A percentile compares a stretch with the other conserved stretches of the same genome.
These are phyloP conservation scores for Alternaria incomplexa DNA, from an alignment of 2,329 filamentous ascomycete species.

Conservation along the genomic window DNA sequence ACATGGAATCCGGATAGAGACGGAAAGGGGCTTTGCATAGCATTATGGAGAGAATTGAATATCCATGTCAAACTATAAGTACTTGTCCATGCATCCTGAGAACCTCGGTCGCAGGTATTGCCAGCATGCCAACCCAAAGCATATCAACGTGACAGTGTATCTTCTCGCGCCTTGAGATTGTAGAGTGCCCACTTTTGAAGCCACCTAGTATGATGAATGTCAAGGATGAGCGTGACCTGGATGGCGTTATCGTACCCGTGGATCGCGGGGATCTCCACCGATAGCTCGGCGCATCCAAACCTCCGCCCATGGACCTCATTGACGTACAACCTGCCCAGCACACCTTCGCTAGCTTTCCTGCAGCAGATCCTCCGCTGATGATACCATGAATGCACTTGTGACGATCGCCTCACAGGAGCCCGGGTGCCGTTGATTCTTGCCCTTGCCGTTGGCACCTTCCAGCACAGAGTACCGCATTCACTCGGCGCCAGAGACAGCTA, in stretches of 20 bases:
- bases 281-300: slow-evolving; percentile 17
- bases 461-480: slow-evolving; percentile 20
- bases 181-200: not conserved
- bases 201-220: not conserved
- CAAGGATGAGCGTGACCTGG: slow-evolving; percentile 1
- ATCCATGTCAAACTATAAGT: not conserved
- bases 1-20: not conserved
- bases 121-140: not conserved
- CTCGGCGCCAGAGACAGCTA: slow-evolving; percentile 15
- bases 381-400: slow-evolving; percentile 41
- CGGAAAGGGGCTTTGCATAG: slow-evolving; percentile 5
- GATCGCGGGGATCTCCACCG: slow-evolving; percentile 15
- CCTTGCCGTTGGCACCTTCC: slow-evolving; percentile 17
- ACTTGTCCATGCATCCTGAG: not conserved
- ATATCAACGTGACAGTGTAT: not conserved
- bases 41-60: not conserved
- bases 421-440: slow-evolving; percentile 38
- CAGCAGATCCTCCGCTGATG: slow-evolving; percentile 6
- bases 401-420: slow-evolving; percentile 22
- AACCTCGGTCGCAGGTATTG: not conserved
- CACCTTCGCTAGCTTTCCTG: slow-evolving; percentile 6
- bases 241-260: slow-evolving; percentile 15
- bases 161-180: not conserved
- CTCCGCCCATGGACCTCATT: slow-evolving; percentile 4
- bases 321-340: slow-evolving; percentile 9